Percentiles rank a stretch among this genome's conserved stretches.
Conservation (phyloP, 2,329 filamentous ascomycete species). For the Arthrobotrys megalospora region DNA sequence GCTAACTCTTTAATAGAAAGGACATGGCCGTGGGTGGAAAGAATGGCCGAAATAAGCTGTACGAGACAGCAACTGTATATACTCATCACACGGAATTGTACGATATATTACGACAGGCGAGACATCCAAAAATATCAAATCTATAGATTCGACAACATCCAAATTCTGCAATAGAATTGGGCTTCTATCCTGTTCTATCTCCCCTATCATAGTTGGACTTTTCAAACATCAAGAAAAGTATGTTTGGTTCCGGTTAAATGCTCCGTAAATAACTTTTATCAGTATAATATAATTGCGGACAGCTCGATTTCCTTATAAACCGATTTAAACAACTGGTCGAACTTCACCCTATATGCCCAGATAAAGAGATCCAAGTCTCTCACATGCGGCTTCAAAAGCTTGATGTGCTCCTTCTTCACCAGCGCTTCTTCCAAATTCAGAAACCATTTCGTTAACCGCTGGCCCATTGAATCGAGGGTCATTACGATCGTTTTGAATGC, state of each 20-base stretch:
- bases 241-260: too few relatives aligned
- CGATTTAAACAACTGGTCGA: background rate
- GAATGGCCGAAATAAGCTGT: constrained; percentile 76
- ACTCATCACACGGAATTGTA: constrained; percentile 40
- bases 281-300: background rate
- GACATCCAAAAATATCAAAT: constrained; percentile 4
- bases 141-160: background rate
- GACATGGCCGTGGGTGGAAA: constrained; percentile 81
- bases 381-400: constrained; percentile 10
- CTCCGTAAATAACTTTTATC: background rate
- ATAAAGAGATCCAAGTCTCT: constrained; percentile 15
- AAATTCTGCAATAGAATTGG: too few relatives aligned
- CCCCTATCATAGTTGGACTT: too few relatives aligned
- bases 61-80: constrained; percentile 37
- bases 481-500: constrained; percentile 14
- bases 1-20: constrained; percentile 70
- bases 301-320: constrained; percentile 11
- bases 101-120: constrained; percentile 45
- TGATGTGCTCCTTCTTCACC: background rate
- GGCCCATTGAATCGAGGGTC: constrained; percentile 10
- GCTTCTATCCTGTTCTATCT: too few relatives aligned
- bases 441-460: background rate
- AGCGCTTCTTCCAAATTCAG: background rate
- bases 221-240: too few relatives aligned
- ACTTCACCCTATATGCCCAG: constrained; percentile 28